Conservation (phyloP, 2,329 filamentous ascomycete genomes). For the Sporothrix phasma region DNA sequence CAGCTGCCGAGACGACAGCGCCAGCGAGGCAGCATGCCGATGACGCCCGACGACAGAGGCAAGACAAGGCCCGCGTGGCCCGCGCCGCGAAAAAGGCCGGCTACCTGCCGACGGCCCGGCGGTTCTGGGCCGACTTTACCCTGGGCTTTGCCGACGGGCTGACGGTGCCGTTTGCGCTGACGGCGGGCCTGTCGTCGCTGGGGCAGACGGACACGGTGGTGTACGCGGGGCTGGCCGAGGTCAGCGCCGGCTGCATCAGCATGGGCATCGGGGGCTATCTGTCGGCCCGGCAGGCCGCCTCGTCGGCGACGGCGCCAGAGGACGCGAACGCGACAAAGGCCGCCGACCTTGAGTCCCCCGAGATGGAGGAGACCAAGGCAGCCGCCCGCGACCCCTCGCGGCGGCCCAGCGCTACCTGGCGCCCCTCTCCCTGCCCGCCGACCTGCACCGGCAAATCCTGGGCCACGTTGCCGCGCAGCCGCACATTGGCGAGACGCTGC, state of each 20-base stretch:
- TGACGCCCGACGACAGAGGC: not conserved
- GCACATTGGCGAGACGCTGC: not conserved
- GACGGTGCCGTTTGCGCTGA: slow-evolving; percentile 66
- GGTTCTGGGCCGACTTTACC: slow-evolving; percentile 54
- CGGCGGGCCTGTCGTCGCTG: slow-evolving; percentile 55
- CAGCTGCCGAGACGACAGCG: not conserved
- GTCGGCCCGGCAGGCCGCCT: slow-evolving; percentile 35
- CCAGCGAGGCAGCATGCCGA: slow-evolving; percentile 9
- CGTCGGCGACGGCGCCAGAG: not conserved
- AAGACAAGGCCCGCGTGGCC: not conserved
- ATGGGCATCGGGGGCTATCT: slow-evolving; percentile 66
- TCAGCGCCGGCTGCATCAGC: slow-evolving; percentile 61
- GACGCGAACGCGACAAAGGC: not conserved
- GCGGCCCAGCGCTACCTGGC: slow-evolving; percentile 18
- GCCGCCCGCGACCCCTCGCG: not conserved
- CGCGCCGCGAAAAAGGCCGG: too few species aligned
- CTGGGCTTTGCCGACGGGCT: slow-evolving; percentile 65
- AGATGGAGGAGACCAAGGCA: slow-evolving; percentile 24
- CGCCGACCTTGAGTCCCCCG: slow-evolving; percentile 9
- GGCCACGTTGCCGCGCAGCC: slow-evolving; percentile 16
- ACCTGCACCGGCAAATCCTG: slow-evolving; percentile 18
- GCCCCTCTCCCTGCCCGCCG: slow-evolving; percentile 18
- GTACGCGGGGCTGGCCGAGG: slow-evolving; percentile 58
- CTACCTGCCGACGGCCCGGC: slow-evolving; percentile 23
- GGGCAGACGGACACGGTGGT: slow-evolving; percentile 54